These are phyloP conservation scores for Calamus simplicifolius DNA, from an alignment of 176 grass and related monocot genomes.

Conservation along the genomic window DNA sequence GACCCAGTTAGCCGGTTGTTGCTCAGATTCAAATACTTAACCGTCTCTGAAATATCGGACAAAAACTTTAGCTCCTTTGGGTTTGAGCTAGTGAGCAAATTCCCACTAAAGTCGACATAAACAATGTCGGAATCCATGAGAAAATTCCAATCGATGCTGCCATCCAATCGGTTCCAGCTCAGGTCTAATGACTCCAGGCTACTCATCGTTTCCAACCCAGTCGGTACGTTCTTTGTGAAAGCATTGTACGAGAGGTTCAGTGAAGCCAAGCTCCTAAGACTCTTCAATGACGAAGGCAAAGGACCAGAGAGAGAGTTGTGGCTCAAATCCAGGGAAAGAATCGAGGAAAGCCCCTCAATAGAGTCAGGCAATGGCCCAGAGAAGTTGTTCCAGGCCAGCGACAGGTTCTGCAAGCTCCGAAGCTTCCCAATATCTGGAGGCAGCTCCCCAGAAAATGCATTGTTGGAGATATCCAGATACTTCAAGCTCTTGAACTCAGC, in stretches of 20 bases:
- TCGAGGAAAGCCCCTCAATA: constrained; percentile 52
- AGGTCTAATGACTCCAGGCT: constrained; percentile 75
- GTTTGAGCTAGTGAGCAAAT: constrained; percentile 58
- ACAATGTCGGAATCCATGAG: constrained; percentile 64
- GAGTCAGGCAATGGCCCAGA: constrained; percentile 61
- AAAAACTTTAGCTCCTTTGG: constrained; percentile 87
- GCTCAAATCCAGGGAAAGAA: constrained; percentile 81
- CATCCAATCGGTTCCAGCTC: constrained; percentile 82
- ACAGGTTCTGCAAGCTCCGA: constrained; percentile 69
- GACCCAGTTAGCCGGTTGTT: constrained; percentile 71
- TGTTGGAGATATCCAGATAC: constrained; percentile 73
- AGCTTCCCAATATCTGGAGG: constrained; percentile 57
- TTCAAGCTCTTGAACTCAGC: constrained; percentile 68
- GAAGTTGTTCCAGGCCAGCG: constrained; percentile 80
- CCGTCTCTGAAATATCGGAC: constrained; percentile 78
- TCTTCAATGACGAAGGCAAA: constrained; percentile 42
- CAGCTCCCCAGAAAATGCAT: constrained; percentile 52
- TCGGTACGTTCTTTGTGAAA: constrained; percentile 67
- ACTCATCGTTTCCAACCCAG: constrained; percentile 51
- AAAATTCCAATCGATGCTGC: constrained; percentile 89
- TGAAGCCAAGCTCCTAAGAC: constrained; percentile 51
- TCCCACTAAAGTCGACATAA: constrained; percentile 87
- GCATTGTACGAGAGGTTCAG: constrained; percentile 74
- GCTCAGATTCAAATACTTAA: constrained; percentile 84
- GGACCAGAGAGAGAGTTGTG: constrained; percentile 58